These are phyloP conservation scores for Exserohilum rostratum DNA, from an alignment of 2,329 filamentous ascomycete genomes.

Conservation along the genomic window DNA sequence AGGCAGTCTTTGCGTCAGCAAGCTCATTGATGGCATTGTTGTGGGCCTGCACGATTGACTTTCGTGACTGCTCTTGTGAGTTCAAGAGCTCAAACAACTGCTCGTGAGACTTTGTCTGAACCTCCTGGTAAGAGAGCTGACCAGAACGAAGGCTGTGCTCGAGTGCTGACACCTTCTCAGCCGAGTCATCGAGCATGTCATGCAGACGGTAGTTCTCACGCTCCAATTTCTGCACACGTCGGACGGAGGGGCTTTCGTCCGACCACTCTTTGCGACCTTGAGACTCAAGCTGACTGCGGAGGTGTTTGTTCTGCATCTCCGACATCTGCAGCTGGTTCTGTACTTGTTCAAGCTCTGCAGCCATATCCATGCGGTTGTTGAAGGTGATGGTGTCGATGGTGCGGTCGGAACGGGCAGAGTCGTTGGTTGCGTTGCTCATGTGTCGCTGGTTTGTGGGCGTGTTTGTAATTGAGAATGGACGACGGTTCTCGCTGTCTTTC, in stretches of 20 bases:
- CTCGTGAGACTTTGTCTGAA: constrained; percentile 92
- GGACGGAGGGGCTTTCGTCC: constrained; percentile 78
- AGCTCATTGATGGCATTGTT: constrained; percentile 86
- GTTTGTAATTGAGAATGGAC: constrained; percentile 74
- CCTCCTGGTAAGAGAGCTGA: constrained; percentile 85
- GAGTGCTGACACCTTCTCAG: constrained; percentile 86
- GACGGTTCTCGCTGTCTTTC: constrained; percentile 63
- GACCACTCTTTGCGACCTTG: constrained; percentile 66
- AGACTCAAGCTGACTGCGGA: constrained; percentile 84
- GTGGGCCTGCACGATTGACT: constrained; percentile 80
- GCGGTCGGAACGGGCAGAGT: constrained; percentile 82
- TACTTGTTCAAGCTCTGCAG: constrained; percentile 86
- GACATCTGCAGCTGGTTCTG: constrained; percentile 93
- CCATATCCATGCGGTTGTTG: constrained; percentile 89
- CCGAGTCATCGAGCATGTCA: constrained; percentile 91
- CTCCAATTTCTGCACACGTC: constrained; percentile 88
- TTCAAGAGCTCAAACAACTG: constrained; percentile 92
- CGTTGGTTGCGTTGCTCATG: constrained; percentile 69
- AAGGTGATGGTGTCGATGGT: constrained; percentile 83
- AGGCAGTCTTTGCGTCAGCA: constrained; percentile 82
- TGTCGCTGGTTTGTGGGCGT: constrained; percentile 76
- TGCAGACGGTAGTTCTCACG: constrained; percentile 89
- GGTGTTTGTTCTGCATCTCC: constrained; percentile 93
- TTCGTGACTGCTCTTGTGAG: constrained; percentile 87
- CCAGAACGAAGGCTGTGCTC: constrained; percentile 87